Percentiles rank a stretch among this genome's conserved stretches.
phyloP scores from a whole-genome alignment of 768 basidiomycete genomes.

The Imleria badia region DNA sequence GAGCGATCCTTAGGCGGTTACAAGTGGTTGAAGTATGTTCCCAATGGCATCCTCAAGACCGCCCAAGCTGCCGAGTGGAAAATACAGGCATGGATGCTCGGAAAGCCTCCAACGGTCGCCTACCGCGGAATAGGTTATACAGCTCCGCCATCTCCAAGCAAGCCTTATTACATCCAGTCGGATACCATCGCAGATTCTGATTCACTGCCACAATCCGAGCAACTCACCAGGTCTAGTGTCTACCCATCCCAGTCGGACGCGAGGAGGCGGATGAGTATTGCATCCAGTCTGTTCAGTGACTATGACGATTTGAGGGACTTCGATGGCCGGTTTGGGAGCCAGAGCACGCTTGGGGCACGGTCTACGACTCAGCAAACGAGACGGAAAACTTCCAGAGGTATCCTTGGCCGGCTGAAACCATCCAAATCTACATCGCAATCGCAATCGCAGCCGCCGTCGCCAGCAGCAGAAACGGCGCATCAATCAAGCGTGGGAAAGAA shows the following conservation, averaged over 20 bases:
- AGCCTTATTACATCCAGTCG: constrained; percentile 22
- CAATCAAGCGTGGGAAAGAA: constrained; percentile 42
- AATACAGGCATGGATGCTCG: constrained; percentile 95
- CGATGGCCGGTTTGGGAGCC: constrained; percentile 81
- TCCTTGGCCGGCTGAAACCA: constrained; percentile 60
- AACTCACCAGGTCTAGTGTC: constrained; percentile 19
- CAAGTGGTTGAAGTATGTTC: constrained; percentile 97
- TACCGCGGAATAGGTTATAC: constrained; percentile 87
- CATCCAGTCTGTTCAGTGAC: constrained; percentile 74
- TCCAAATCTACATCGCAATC: constrained; percentile 42
- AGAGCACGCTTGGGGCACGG: constrained; percentile 64
- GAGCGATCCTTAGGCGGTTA: constrained; percentile 60
- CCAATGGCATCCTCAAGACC: constrained; percentile 87
- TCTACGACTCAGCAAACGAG: constrained; percentile 37
- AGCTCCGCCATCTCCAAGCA: constrained; percentile 40
- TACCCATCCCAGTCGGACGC: constrained; percentile 37
- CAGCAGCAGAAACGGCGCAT: constrained; percentile 39
- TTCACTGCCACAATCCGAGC: constrained; percentile 22
- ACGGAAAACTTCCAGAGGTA: constrained; percentile 66
- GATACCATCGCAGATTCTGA: constrained; percentile 19
- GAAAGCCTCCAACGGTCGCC: constrained; percentile 85
- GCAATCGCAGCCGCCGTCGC: constrained; percentile 46
- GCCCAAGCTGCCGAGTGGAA: constrained; percentile 98
- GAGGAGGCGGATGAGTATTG: constrained; percentile 65
- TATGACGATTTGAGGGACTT: constrained; percentile 89